Base-by-base conservation (phyloP, 768 basidiomycete genomes). In the Harrya chromipes region DNA sequence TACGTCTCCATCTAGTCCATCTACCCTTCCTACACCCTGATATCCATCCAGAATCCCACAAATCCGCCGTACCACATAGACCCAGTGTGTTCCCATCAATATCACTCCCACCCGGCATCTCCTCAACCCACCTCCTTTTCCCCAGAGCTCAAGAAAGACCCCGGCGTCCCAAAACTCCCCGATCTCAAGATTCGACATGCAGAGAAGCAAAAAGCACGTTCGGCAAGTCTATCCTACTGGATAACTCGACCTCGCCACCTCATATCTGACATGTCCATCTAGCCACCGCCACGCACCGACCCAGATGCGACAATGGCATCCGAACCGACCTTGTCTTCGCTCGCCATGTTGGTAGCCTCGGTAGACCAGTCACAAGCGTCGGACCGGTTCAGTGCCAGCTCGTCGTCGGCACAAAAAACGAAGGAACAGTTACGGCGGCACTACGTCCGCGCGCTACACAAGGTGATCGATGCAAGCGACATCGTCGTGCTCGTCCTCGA, bases 401-500 rank as follows among this genome's bases (percentile, higher is more conserved):
- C 56, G 21, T 61, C 59, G 14, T 54, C 58, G 8, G 49, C 54
- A 7, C 64, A 64, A 31, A 85, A 79, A 64, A 85, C 82, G 7
- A 86, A 79, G 56, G 84, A 87, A 57, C 87, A 89, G 55, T 64
- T 83, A 23, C 80, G 85, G 26, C 77, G 80, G 47, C 78, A 90
- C 58, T 90, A 92, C 60, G 72, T 94, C 40, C 82, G 87, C 34
- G 77, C 86, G 1, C 69, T 98, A 20, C 84, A 92, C 70, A 93
- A 90, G 71, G 95, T 99, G 39, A 87, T 98, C 52, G 94, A 97
- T 55, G 78, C 94, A 61, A 86, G 88, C 55, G 94, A 98, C 64
- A 88, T 99, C 27, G 71, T 98, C 43, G 76, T 98, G 39, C 85
- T 89, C 31, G 90, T 92, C 0, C 76, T 98, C 14, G 97, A 98